Evolutionary conservation across 495 filamentous ascomycete species (phyloP).

Genomic region (Talaromyces trachyspermus): DNA sequence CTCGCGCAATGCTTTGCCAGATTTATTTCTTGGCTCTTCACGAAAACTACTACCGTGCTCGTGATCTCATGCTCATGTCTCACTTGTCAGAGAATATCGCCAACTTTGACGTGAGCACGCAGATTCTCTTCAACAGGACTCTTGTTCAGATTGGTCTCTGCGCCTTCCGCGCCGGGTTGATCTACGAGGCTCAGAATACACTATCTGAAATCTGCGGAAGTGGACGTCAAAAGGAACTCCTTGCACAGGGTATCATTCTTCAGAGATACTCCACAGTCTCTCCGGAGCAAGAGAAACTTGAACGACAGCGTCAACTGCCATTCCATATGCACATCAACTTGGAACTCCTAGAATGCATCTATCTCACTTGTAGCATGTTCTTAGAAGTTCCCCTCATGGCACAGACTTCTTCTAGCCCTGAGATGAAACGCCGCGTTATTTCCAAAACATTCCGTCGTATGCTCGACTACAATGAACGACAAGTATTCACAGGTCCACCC

Average conservation of each 20-base stretch:
- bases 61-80: conserved; percentile 99
- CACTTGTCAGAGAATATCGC: conserved; percentile 93
- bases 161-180: conserved; percentile 91
- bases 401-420: conserved; percentile 90
- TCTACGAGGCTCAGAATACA: conserved; percentile 95
- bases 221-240: conserved; percentile 92
- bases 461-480: conserved; percentile 98
- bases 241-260: conserved; percentile 96
- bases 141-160: conserved; percentile 97
- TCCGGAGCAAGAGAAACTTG: conserved; percentile 93
- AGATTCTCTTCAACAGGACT: conserved; percentile 98
- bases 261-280: conserved; percentile 92
- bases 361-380: conserved; percentile 97
- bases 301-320: conserved; percentile 90
- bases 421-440: conserved; percentile 95
- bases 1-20: conserved; percentile 95
- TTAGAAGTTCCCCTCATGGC: conserved; percentile 95
- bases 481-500: conserved; percentile 96
- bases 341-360: conserved; percentile 94
- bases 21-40: conserved; percentile 97
- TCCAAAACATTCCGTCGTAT: conserved; percentile 99
- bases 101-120: conserved; percentile 91
- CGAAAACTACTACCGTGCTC: conserved; percentile 93
- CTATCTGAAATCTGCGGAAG: conserved; percentile 97
- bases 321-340: conserved; percentile 99